Conservation (phyloP, 2,329 filamentous ascomycete species). For the Monilinia vaccinii-corymbosi region DNA sequence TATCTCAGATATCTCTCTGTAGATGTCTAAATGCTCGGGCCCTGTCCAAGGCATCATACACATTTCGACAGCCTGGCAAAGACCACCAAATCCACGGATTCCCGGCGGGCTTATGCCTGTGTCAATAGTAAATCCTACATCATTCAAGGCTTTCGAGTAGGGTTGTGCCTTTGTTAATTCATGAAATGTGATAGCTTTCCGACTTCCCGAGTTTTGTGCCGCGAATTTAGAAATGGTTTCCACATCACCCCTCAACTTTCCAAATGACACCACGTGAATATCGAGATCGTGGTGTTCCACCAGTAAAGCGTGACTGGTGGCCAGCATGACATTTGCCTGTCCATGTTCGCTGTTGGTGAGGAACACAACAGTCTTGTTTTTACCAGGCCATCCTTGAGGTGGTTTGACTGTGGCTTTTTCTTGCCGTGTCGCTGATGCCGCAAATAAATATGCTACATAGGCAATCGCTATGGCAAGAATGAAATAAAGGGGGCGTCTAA, state of each 20-base stretch:
- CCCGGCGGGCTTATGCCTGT: neutral
- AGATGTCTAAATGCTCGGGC: slow-evolving; percentile 33
- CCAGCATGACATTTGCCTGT: slow-evolving; percentile 37
- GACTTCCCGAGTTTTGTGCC: neutral
- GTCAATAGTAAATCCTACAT: neutral
- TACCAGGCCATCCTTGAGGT: neutral
- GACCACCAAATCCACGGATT: slow-evolving; percentile 10
- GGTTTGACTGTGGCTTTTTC: neutral
- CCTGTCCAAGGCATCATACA: slow-evolving; percentile 30
- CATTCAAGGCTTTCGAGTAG: neutral
- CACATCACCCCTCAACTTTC: slow-evolving; percentile 28
- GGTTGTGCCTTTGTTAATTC: neutral
- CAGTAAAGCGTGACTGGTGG: slow-evolving; percentile 33
- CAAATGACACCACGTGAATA: slow-evolving; percentile 36
- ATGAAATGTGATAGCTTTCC: neutral
- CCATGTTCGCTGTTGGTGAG: slow-evolving; percentile 37
- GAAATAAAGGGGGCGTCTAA: neutral
- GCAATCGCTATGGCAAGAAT: neutral
- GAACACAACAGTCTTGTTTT: slow-evolving; percentile 30
- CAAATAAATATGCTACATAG: neutral
- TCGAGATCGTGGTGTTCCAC: slow-evolving; percentile 28
- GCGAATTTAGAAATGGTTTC: slow-evolving; percentile 12
- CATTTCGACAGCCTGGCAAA: slow-evolving; percentile 17
- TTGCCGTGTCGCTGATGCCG: neutral
- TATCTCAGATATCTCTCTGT: slow-evolving; percentile 31